These are phyloP conservation scores for Piper longum DNA, from an alignment of 164 flowering plant genomes.

Conservation along the genomic window DNA sequence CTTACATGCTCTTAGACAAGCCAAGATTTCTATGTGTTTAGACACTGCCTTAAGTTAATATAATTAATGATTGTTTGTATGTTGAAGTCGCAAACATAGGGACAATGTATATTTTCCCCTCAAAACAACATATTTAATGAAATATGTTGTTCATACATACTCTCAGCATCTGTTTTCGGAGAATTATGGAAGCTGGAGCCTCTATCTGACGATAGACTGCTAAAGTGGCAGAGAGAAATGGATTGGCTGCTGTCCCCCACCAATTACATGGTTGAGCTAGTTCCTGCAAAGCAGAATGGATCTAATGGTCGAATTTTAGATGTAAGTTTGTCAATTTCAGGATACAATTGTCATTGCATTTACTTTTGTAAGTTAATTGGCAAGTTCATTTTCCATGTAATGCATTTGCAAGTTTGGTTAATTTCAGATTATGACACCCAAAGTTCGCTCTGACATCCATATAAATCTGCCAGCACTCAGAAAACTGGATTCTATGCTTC, in stretches of 20 bases:
- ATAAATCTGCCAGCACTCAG: slow-evolving; percentile 92
- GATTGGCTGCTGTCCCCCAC: slow-evolving; percentile 89
- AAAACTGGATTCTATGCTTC: slow-evolving; percentile 87
- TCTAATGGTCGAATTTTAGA: slow-evolving; percentile 63
- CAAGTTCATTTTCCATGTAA: no score
- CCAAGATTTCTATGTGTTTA: no score
- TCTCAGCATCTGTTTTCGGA: slow-evolving; percentile 74
- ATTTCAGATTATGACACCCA: slow-evolving; percentile 91
- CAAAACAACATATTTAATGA: no score
- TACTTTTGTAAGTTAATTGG: no score
- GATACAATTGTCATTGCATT: neutral
- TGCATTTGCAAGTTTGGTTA: neutral
- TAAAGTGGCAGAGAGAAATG: slow-evolving; percentile 75
- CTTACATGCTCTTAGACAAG: neutral
- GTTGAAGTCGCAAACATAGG: no score
- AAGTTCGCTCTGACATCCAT: slow-evolving; percentile 74
- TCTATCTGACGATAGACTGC: slow-evolving; percentile 60
- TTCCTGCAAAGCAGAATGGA: slow-evolving; percentile 78
- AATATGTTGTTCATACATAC: neutral
- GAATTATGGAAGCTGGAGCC: slow-evolving; percentile 98
- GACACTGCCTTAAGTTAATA: no score
- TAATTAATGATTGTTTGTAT: no score
- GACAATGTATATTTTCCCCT: neutral
- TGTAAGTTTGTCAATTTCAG: slow-evolving; percentile 21
- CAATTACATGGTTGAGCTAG: slow-evolving; percentile 85